These are phyloP conservation scores for Elaeagnus macrophylla DNA, from an alignment of 306 rosid species.

Conservation along the genomic window DNA sequence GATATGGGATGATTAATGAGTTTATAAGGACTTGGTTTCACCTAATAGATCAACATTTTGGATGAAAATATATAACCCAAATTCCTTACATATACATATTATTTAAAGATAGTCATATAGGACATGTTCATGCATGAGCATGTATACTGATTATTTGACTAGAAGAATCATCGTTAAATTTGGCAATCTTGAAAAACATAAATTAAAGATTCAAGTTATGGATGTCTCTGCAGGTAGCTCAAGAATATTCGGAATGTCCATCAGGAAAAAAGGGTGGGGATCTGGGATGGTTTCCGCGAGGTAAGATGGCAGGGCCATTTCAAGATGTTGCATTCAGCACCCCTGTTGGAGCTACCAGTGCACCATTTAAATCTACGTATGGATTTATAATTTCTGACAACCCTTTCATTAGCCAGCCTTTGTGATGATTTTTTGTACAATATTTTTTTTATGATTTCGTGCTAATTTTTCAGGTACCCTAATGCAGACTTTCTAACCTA, in stretches of 20 bases:
- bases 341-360: conserved; percentile 68
- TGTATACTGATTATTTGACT: no score
- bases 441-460: neutral
- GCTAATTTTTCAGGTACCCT: neutral
- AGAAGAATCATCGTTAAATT: no score
- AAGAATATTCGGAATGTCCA: conserved; percentile 92
- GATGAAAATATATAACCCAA: no score
- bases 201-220: neutral
- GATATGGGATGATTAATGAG: no score
- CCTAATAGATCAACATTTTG: no score
- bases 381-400: conserved; percentile 4
- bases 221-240: conserved; percentile 51
- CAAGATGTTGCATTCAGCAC: conserved; percentile 93
- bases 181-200: no score
- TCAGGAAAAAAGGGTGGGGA: conserved; percentile 99
- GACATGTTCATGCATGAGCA: no score
- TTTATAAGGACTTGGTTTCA: no score
- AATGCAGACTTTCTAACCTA: neutral
- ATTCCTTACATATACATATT: no score
- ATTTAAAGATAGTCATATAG: no score
- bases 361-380: conserved; percentile 93
- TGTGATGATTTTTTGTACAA: no score
- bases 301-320: conserved; percentile 98
- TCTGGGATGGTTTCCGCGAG: conserved; percentile 97
- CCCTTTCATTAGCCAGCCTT: conserved; percentile 1